These are phyloP conservation scores for Silene latifolia DNA, from an alignment of 148 eudicot genomes.

Conservation along the genomic window DNA sequence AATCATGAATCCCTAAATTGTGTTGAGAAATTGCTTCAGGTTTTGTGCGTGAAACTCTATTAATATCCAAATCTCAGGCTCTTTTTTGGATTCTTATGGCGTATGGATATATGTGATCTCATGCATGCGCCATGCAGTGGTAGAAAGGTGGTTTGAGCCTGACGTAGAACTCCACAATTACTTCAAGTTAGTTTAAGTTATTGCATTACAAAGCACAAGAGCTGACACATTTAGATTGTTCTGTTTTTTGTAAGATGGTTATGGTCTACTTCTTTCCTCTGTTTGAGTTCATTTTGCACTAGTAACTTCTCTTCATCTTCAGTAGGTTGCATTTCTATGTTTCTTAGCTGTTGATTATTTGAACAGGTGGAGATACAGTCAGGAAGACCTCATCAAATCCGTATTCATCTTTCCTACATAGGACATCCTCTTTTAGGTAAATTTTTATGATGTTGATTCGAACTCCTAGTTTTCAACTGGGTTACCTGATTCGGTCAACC, in stretches of 20 bases:
- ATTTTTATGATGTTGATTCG: not conserved
- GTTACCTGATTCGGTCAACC: no score
- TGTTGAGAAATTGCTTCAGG: not conserved
- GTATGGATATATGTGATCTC: not conserved
- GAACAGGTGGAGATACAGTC: conserved; percentile 88
- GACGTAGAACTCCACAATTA: not conserved
- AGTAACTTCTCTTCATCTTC: not conserved
- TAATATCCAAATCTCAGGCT: not conserved
- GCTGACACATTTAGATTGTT: not conserved
- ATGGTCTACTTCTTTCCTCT: not conserved
- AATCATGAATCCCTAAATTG: not conserved
- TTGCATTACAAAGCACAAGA: not conserved
- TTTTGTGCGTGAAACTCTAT: not conserved
- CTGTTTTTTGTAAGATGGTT: not conserved
- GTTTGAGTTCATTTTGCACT: not conserved
- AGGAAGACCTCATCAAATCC: conserved; percentile 98
- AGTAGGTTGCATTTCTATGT: not conserved
- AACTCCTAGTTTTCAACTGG: no score
- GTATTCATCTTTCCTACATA: conserved; percentile 88
- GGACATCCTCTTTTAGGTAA: conserved; percentile 87
- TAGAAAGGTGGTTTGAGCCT: not conserved
- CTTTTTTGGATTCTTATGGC: not conserved
- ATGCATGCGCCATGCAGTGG: not conserved
- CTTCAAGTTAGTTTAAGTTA: not conserved
- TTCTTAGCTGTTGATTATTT: conserved; percentile 22